phyloP scores from a whole-genome alignment of 2,329 filamentous ascomycete species.

The Colletotrichum sp. region DNA sequence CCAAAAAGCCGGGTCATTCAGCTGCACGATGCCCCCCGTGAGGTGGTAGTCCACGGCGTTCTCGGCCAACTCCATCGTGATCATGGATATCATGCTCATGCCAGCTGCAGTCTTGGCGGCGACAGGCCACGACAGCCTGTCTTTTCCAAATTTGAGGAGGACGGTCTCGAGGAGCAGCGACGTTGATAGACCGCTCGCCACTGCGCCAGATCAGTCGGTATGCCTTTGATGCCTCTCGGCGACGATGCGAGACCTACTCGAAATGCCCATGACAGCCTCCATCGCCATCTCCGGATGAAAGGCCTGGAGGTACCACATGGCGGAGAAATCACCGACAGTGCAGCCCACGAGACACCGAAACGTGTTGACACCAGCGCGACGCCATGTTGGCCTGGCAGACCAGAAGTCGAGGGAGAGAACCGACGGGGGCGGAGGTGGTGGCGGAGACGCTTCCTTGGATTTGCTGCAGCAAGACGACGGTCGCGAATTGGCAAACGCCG shows the following conservation, averaged over 20 bases:
- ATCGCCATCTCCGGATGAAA: constrained; percentile 51
- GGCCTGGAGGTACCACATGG: constrained; percentile 60
- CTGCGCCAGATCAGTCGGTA: constrained; percentile 31
- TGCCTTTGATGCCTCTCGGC: background rate
- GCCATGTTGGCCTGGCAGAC: constrained; percentile 43
- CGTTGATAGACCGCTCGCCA: constrained; percentile 55
- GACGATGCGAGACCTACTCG: constrained; percentile 41
- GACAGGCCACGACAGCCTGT: constrained; percentile 48
- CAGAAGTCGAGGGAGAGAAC: constrained; percentile 32
- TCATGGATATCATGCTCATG: constrained; percentile 65
- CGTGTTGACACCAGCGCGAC: constrained; percentile 58
- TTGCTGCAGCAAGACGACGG: background rate
- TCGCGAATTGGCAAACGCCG: background rate
- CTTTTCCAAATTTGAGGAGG: constrained; percentile 52
- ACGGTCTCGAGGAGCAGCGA: constrained; percentile 59
- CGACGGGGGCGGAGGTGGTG: background rate
- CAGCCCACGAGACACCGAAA: constrained; percentile 61
- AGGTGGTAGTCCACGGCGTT: constrained; percentile 61
- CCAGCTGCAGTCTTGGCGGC: constrained; percentile 59
- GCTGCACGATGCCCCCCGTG: constrained; percentile 53
- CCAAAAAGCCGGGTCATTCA: constrained; percentile 57
- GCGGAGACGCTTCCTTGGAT: background rate
- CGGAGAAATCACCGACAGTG: constrained; percentile 59
- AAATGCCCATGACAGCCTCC: constrained; percentile 54
- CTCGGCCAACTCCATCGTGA: constrained; percentile 62